These are phyloP conservation scores for Apophysomyces trapeziformis DNA, from an alignment of 371 early-diverging fungal genomes.

Conservation along the genomic window DNA sequence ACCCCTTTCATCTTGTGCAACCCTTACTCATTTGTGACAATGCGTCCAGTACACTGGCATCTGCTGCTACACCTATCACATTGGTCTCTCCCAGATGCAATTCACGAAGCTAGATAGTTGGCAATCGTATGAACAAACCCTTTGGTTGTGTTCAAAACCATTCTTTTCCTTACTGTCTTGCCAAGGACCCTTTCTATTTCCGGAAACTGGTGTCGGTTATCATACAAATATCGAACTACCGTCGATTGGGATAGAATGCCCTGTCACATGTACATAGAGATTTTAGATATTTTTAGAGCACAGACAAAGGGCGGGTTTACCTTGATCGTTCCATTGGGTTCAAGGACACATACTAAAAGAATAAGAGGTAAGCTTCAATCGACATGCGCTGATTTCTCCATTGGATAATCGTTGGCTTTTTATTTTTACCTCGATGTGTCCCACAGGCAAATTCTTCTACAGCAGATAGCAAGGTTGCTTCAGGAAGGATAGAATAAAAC, in stretches of 20 bases:
- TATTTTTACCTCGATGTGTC: slow-evolving; percentile 67
- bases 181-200: slow-evolving; percentile 40
- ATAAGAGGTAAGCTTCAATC: background rate
- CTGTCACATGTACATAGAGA: slow-evolving; percentile 8
- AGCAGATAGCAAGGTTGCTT: slow-evolving; percentile 74
- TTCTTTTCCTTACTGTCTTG: slow-evolving; percentile 41
- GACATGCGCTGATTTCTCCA: too few species aligned
- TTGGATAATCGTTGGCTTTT: too few species aligned
- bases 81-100: slow-evolving; percentile 55
- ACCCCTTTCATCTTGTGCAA: background rate
- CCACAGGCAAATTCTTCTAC: slow-evolving; percentile 79
- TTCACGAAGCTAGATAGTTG: slow-evolving; percentile 43
- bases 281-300: background rate
- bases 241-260: slow-evolving; percentile 86
- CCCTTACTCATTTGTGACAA: slow-evolving; percentile 61
- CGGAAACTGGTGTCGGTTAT: slow-evolving; percentile 46
- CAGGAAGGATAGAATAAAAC: slow-evolving; percentile 80
- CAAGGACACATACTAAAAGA: slow-evolving; percentile 63
- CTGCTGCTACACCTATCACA: slow-evolving; percentile 59
- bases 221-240: slow-evolving; percentile 67
- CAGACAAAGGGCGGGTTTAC: slow-evolving; percentile 15
- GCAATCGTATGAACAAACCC: background rate
- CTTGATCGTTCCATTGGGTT: slow-evolving; percentile 49
- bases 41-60: slow-evolving; percentile 60
- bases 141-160: slow-evolving; percentile 2